Evolutionary conservation across 163 green algal genomes (phyloP).

Genomic region (Scenedesmus sp.): DNA sequence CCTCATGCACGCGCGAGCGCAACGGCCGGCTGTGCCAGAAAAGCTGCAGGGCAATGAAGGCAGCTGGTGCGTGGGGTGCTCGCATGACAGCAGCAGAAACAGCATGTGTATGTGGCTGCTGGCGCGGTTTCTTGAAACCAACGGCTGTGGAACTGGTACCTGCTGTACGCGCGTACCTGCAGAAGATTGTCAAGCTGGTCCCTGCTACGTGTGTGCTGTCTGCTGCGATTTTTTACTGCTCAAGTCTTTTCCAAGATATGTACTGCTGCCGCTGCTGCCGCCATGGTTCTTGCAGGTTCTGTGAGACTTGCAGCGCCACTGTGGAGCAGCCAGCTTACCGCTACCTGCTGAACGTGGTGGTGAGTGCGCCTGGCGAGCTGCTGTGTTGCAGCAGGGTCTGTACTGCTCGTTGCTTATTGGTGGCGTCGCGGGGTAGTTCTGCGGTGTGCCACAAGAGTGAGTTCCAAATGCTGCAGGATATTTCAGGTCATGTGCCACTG

Average conservation of each 20-base stretch:
- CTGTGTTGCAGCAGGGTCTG: not conserved
- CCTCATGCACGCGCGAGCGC: conserved; percentile 78
- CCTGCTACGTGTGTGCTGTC: not conserved
- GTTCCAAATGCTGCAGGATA: too few relatives aligned
- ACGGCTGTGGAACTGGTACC: not conserved
- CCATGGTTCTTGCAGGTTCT: conserved; percentile 25
- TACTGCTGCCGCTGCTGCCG: not conserved
- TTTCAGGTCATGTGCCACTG: too few relatives aligned
- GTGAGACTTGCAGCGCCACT: conserved; percentile 36
- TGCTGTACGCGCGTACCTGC: not conserved
- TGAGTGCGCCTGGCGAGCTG: not conserved
- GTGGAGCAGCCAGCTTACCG: conserved; percentile 37
- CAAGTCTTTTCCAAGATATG: not conserved
- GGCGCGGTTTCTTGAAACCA: not conserved
- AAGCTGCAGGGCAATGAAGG: conserved; percentile 82
- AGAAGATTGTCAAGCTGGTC: too few relatives aligned
- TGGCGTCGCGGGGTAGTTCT: too few relatives aligned
- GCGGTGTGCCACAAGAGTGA: too few relatives aligned
- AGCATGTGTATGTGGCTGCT: not conserved
- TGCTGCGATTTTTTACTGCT: not conserved
- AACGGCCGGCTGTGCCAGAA: conserved; percentile 91
- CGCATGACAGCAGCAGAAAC: not conserved
- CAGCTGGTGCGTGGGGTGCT: conserved; percentile 51
- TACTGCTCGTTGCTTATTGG: not conserved
- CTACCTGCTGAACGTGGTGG: conserved; percentile 51